Evolutionary conservation across 2,329 filamentous ascomycete species (phyloP).

Genomic region (Metarhizium brunneum): DNA sequence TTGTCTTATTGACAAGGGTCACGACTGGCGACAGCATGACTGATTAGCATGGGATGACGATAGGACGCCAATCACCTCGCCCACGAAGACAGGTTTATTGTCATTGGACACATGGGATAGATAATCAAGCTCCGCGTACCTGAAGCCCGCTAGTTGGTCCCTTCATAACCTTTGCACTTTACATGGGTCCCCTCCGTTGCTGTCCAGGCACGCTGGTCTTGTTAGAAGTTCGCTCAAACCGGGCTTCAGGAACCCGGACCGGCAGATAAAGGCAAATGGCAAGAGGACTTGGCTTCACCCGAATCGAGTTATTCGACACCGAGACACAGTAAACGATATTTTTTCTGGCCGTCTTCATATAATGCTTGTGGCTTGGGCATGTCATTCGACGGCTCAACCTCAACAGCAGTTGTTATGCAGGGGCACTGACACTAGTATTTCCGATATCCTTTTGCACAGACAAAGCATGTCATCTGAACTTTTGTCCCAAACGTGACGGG

Average conservation of each 20-base stretch:
- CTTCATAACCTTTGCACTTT: not conserved
- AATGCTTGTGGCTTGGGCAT: not conserved
- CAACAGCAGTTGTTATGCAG: not conserved
- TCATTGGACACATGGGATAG: not conserved
- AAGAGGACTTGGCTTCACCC: not conserved
- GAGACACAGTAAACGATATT: not conserved
- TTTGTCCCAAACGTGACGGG: not conserved
- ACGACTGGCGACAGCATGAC: not conserved
- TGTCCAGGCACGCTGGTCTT: not conserved
- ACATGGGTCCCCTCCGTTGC: not conserved
- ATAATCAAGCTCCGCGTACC: not conserved
- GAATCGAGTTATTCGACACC: not conserved
- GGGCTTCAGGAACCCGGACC: not conserved
- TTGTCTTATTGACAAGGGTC: slow-evolving; percentile 1
- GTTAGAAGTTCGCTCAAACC: not conserved
- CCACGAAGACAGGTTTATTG: not conserved
- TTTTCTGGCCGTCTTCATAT: not conserved
- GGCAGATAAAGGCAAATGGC: not conserved
- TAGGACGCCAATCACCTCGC: slow-evolving; percentile 2
- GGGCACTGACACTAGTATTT: not conserved
- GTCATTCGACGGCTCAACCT: not conserved
- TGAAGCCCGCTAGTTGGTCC: not conserved
- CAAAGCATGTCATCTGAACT: slow-evolving; percentile 2
- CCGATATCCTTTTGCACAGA: not conserved
- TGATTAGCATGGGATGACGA: not conserved